Conservation (phyloP, 2,329 filamentous ascomycete species). For the Triangularia verruculosa region DNA sequence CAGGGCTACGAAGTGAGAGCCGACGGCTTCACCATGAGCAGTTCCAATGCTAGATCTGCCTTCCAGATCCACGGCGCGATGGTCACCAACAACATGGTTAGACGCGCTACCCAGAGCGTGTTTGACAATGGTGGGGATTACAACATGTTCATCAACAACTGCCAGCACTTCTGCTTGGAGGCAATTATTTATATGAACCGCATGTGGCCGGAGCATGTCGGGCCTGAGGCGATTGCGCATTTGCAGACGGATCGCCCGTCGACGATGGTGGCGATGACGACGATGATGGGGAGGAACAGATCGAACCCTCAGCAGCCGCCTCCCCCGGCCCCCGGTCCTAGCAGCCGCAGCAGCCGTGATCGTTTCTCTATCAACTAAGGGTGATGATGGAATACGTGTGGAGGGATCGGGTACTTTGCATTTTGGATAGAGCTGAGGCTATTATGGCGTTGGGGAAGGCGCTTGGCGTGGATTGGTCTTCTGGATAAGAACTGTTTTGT, state of each 20-base stretch:
- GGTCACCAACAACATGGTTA: neutral
- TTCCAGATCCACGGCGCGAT: neutral
- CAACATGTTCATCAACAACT: neutral
- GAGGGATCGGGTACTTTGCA: no score
- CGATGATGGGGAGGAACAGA: neutral
- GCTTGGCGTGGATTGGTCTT: no score
- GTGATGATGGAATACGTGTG: no score
- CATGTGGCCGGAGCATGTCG: neutral
- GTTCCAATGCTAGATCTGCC: neutral
- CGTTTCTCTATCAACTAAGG: neutral
- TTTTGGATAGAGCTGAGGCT: no score
- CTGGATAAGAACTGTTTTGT: no score
- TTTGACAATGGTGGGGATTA: neutral
- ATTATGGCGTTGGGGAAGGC: no score
- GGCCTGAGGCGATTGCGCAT: neutral
- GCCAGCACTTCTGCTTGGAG: slow-evolving; percentile 3
- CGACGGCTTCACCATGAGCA: neutral
- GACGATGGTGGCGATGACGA: neutral
- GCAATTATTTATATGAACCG: neutral
- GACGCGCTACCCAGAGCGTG: neutral
- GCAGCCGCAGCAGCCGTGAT: neutral
- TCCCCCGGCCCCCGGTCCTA: neutral
- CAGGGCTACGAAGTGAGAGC: neutral
- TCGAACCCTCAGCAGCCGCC: neutral
- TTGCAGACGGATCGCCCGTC: neutral